Percentiles rank a stretch among this genome's conserved stretches.
phyloP scores from a whole-genome alignment of 148 eudicot genomes.

The Arctostaphylos glauca region DNA sequence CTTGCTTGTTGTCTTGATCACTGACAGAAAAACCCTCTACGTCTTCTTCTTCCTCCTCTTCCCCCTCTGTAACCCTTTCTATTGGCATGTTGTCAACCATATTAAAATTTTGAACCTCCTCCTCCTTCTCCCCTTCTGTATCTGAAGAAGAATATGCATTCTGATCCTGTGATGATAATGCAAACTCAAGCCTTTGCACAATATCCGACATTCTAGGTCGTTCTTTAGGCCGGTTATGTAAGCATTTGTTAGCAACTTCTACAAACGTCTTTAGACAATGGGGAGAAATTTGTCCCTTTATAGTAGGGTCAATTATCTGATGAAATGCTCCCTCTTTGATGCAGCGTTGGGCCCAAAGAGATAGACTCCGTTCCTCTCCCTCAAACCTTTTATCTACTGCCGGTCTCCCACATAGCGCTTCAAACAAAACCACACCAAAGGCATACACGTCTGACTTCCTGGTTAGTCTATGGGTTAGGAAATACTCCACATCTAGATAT shows the following conservation, averaged over 20 bases:
- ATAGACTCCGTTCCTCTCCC: slow-evolving; percentile 22
- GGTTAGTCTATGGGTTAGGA: slow-evolving; percentile 25
- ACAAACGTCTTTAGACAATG: slow-evolving; percentile 21
- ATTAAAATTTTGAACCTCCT: background rate
- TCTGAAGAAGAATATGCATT: slow-evolving; percentile 6
- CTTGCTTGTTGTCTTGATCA: background rate
- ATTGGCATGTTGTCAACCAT: background rate
- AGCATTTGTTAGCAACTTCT: slow-evolving; percentile 26
- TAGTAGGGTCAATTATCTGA: background rate
- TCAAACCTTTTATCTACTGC: slow-evolving; percentile 1
- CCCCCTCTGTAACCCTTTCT: background rate
- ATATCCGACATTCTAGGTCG: slow-evolving; percentile 24
- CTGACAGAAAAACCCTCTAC: background rate
- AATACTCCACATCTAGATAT: slow-evolving; percentile 15
- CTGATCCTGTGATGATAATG: background rate
- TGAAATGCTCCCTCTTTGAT: background rate
- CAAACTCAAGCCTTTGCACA: background rate
- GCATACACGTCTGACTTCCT: background rate
- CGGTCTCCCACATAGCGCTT: background rate
- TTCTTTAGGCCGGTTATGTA: slow-evolving; percentile 20
- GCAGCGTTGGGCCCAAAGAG: background rate
- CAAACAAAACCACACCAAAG: background rate
- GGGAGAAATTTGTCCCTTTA: slow-evolving; percentile 15
- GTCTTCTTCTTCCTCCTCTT: background rate
- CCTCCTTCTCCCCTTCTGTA: slow-evolving; percentile 1